Evolutionary conservation across 768 basidiomycete species (phyloP).

Genomic region (Hypholoma sublateritium): DNA sequence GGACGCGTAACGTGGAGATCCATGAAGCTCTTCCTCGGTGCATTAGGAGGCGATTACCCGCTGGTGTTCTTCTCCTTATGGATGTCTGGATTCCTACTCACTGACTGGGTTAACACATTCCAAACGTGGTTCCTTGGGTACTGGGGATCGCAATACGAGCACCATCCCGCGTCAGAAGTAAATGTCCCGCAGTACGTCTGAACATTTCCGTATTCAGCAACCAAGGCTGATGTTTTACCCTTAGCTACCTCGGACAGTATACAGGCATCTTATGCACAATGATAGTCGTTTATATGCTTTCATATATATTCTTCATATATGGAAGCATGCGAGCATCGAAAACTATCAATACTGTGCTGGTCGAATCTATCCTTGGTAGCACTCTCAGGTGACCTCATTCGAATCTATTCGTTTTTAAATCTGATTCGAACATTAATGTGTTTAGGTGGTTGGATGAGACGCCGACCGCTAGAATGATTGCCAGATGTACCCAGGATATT

Average conservation of each 20-base stretch:
- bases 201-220: neutral
- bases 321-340: constrained; percentile 37
- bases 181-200: constrained; percentile 33
- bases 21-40: constrained; percentile 34
- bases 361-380: constrained; percentile 2
- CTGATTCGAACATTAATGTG: neutral
- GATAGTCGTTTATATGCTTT: neutral
- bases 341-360: neutral
- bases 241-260: constrained; percentile 35
- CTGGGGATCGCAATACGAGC: constrained; percentile 44
- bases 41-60: constrained; percentile 31
- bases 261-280: constrained; percentile 10
- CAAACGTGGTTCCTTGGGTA: constrained; percentile 45
- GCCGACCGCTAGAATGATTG: constrained; percentile 2
- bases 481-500: constrained; percentile 20
- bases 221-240: too few relatives aligned
- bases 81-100: constrained; percentile 21
- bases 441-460: constrained; percentile 4
- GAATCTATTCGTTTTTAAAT: neutral
- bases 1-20: constrained; percentile 17
- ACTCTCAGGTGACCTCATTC: neutral
- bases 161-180: constrained; percentile 28
- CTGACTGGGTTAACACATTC: constrained; percentile 22
- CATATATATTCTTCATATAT: constrained; percentile 1
- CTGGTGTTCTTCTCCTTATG: constrained; percentile 26